Evolutionary conservation across 805 yeast species (phyloP).

Genomic region (Zygosaccharomyces pseudorouxii): DNA sequence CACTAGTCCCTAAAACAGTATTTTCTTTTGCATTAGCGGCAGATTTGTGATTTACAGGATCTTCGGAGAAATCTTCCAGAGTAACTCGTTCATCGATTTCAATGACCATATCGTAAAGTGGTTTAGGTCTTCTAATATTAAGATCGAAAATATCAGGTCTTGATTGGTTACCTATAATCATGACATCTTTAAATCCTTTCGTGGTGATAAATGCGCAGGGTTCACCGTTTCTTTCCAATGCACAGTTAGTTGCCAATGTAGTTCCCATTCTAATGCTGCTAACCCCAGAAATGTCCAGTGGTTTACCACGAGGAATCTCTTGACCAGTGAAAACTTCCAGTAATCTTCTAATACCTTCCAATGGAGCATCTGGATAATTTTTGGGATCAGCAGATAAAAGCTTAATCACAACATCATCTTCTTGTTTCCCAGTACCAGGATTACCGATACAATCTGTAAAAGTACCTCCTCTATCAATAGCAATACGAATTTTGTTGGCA

Average conservation of each 20-base stretch:
- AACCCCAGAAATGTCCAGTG: slow-evolving; percentile 58
- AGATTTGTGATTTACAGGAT: slow-evolving; percentile 42
- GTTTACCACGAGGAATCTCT: slow-evolving; percentile 53
- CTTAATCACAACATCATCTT: slow-evolving; percentile 66
- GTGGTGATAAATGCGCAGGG: slow-evolving; percentile 81
- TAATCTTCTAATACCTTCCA: slow-evolving; percentile 83
- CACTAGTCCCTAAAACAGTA: slow-evolving; percentile 55
- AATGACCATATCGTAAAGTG: slow-evolving; percentile 66
- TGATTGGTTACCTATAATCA: slow-evolving; percentile 84
- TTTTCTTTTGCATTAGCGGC: slow-evolving; percentile 15
- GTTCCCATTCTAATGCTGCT: slow-evolving; percentile 84
- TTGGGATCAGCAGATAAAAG: slow-evolving; percentile 82
- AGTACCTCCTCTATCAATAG: slow-evolving; percentile 77
- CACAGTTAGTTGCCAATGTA: slow-evolving; percentile 93
- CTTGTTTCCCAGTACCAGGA: slow-evolving; percentile 43
- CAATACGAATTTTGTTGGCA: slow-evolving; percentile 33
- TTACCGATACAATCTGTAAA: slow-evolving; percentile 72
- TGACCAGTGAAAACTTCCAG: slow-evolving; percentile 55
- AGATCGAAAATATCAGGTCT: slow-evolving; percentile 87
- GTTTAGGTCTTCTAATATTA: slow-evolving; percentile 64
- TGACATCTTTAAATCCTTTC: slow-evolving; percentile 79
- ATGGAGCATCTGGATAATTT: slow-evolving; percentile 85
- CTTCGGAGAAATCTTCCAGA: slow-evolving; percentile 73
- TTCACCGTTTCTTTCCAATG: slow-evolving; percentile 89
- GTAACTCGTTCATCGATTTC: slow-evolving; percentile 92